Evolutionary conservation across 805 yeast genomes (phyloP), one percentile per base, ranked within the genome.

Genomic region (Teunomyces cretensis): DNA sequence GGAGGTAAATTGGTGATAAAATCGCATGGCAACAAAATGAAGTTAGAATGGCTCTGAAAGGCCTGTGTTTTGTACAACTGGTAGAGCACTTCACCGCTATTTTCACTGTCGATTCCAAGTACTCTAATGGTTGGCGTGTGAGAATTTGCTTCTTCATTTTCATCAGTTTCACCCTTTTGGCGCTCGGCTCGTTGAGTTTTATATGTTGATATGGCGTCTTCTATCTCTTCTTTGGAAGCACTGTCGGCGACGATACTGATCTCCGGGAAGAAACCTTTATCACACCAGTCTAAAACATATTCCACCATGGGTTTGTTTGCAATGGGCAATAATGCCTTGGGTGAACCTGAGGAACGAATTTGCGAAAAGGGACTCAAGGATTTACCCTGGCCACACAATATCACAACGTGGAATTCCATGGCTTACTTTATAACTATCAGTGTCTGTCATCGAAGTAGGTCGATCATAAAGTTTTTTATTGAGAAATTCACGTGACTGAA

Each of bases 391-490:
- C 98, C 98, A 68, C 98, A 91, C 46, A 89, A 79, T 15, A 92
- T 80, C 40, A 92, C 76, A 0, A 96, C 97, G 59, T 91, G 96
- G 61, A 90, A 86, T 67, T 90, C 96, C 97, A 92, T 91, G 17
- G 14, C 15, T 15, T 17, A 11, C 11, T 28, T 13, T 7, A 12
- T 15, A 22, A 3, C 16, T 31, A 9, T 1, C 16, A 13, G 16
- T 16, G n/a, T 15, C 33, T 31, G 17, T n/a, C 22, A 19, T 31
- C 33, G 9, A 31, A 12, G 33, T 8, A 9, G n/a, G 12, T 26
- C 33, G 9, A 6, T 8, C 11, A 33, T 16, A 17, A 22, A 33
- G 38, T 33, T 16, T 27, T 38, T 15, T 11, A 8, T 38, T 14
- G 6, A 17, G 6, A 7, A 1, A 9, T 12, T 39, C 41, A 28